phyloP scores from a whole-genome alignment of 768 basidiomycete genomes.

The Erythrobasidium yunnanense region DNA sequence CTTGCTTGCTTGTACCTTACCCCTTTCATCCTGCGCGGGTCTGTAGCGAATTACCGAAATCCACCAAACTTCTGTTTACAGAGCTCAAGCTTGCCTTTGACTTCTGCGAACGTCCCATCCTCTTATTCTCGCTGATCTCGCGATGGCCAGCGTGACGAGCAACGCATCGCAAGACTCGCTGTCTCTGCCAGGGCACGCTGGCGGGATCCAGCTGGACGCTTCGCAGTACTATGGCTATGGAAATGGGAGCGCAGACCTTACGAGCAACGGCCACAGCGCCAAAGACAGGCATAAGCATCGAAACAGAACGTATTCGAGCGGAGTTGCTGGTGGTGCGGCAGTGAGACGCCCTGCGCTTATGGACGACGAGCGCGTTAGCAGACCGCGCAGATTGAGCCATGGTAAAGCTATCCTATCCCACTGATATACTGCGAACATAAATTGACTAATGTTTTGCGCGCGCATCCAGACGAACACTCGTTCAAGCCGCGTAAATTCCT shows the following conservation, averaged over 20 bases:
- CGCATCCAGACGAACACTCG: constrained; percentile 27
- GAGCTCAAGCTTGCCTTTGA: too few species aligned
- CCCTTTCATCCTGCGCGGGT: too few species aligned
- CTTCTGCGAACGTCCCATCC: too few species aligned
- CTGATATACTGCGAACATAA: neutral
- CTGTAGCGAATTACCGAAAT: too few species aligned
- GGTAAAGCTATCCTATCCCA: neutral
- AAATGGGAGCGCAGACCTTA: neutral
- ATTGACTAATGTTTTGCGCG: too few species aligned
- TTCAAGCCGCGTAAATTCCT: constrained; percentile 28
- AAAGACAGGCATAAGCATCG: constrained; percentile 2
- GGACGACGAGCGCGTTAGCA: constrained; percentile 6
- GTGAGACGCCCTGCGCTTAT: neutral
- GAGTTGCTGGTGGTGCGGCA: neutral
- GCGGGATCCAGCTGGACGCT: constrained; percentile 8
- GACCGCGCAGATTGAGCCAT: constrained; percentile 15
- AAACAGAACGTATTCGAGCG: constrained; percentile 6
- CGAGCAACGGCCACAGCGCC: neutral
- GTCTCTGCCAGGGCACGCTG: neutral
- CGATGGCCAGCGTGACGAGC: constrained; percentile 4
- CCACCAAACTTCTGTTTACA: too few species aligned
- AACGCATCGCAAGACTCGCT: constrained; percentile 16
- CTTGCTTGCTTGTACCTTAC: too few species aligned
- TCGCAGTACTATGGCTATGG: constrained; percentile 9
- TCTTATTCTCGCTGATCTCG: too few species aligned